These are phyloP conservation scores for Sporothrix schenckii DNA, from an alignment of 2,329 filamentous ascomycete species.

Conservation along the genomic window DNA sequence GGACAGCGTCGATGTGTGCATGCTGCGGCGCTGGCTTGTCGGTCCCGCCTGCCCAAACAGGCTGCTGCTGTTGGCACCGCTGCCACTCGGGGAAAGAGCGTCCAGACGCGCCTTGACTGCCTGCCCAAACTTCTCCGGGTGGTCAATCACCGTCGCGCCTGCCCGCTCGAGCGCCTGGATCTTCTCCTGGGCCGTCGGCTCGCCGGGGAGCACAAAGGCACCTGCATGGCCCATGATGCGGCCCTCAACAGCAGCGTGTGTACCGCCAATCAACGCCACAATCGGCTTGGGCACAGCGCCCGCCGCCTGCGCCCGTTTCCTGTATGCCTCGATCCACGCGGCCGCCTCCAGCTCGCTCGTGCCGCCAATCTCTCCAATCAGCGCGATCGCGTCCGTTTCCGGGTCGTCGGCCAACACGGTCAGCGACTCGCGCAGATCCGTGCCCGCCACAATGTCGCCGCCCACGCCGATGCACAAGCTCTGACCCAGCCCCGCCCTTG, in stretches of 20 bases:
- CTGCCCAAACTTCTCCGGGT: slow-evolving; percentile 73
- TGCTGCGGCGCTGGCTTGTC: slow-evolving; percentile 48
- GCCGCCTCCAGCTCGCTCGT: slow-evolving; percentile 71
- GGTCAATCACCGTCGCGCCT: slow-evolving; percentile 71
- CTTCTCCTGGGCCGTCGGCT: slow-evolving; percentile 67
- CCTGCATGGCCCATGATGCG: slow-evolving; percentile 80
- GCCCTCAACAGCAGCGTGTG: slow-evolving; percentile 63
- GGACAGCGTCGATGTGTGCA: slow-evolving; percentile 50
- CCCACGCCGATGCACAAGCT: slow-evolving; percentile 78
- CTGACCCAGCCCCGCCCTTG: slow-evolving; percentile 73
- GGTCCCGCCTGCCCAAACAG: slow-evolving; percentile 35
- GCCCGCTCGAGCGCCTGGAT: slow-evolving; percentile 66
- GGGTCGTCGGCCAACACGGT: slow-evolving; percentile 67
- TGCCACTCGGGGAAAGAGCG: slow-evolving; percentile 5
- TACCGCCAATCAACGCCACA: slow-evolving; percentile 69
- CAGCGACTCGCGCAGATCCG: slow-evolving; percentile 71
- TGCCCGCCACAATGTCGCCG: slow-evolving; percentile 74
- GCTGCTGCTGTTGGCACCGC: slow-evolving; percentile 31
- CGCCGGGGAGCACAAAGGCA: slow-evolving; percentile 68
- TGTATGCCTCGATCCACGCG: slow-evolving; percentile 71
- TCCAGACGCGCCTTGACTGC: slow-evolving; percentile 65
- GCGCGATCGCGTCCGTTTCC: slow-evolving; percentile 70
- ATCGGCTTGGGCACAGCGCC: slow-evolving; percentile 68
- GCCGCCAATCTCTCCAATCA: slow-evolving; percentile 74
- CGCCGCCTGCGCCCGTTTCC: slow-evolving; percentile 57